Evolutionary conservation across 768 basidiomycete species (phyloP), one percentile per base, ranked within the genome.

Genomic region (Naganishia kalamii): DNA sequence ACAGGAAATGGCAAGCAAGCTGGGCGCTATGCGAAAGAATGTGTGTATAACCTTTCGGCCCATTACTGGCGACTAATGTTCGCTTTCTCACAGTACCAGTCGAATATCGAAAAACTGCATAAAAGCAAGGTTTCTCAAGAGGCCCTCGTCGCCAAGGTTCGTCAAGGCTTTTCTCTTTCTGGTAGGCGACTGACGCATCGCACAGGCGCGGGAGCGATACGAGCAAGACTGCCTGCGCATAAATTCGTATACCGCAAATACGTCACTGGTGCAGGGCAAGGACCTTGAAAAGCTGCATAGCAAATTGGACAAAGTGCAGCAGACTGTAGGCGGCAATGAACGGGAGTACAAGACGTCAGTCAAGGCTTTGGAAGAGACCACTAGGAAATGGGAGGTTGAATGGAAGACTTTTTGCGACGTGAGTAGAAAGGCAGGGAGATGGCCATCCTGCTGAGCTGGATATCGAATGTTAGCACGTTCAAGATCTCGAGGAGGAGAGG

Each of bases 401-500:
- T 99, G 96, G 96, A 93, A 90, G 78, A 81, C 81, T 2, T 98
- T 96, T 79, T 93, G 91, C 74, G 96, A 99, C 77, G 54, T 57
- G 61, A 72, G 78, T 68, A 41, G 0, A 7, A 8, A 7, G 7
- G 37, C 37, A 12, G 19, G n/a, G 8, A 11, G 5, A 8, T 49
- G 25, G 6, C 30, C 17, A 17, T 41, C 43, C 49, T 23, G 40
- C 40, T 21, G 21, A 2, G 6, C 25, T 7, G 47, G 62, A 52
- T 68, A 19, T 7, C 64, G 2, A 47, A 47, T 11, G 21, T n/a
- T 35, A 57, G 54, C 85, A 84, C 47, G 90, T 90, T 68, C 96
- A 99, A 78, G 96, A 99, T 80, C 79, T 96, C 54, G 96, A 99
- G 73, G 92, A 97, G 71, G 87, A 92, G 65, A 84, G 96, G n/a